Conservation (phyloP, 371 early-diverging fungal genomes). For the Mucor piriformis region DNA sequence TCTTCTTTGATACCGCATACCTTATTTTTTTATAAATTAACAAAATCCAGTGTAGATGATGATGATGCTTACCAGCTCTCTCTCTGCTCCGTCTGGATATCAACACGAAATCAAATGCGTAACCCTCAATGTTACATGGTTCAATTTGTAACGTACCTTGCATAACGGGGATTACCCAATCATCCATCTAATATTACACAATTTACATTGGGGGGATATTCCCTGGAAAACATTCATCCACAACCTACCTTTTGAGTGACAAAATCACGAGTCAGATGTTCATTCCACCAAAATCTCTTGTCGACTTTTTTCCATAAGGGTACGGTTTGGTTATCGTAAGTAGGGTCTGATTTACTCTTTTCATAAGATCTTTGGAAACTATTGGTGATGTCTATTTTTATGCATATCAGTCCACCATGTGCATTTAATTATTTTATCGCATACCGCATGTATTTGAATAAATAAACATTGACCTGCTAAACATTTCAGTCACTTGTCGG, state of each 20-base stretch:
- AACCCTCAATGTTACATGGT: constrained; percentile 62
- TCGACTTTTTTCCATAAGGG: constrained; percentile 42
- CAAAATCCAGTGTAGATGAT: neutral
- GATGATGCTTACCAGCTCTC: constrained; percentile 50
- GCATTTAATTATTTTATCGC: no score
- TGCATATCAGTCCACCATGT: no score
- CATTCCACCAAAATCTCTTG: constrained; percentile 72
- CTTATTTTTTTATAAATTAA: constrained; percentile 10
- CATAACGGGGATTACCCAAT: constrained; percentile 67
- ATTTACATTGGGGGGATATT: neutral
- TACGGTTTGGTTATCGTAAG: constrained; percentile 11
- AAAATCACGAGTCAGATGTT: constrained; percentile 57
- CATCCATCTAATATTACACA: constrained; percentile 47
- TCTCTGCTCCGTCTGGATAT: constrained; percentile 63
- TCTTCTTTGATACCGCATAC: constrained; percentile 67
- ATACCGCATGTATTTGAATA: constrained; percentile 64
- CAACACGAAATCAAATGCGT: constrained; percentile 58
- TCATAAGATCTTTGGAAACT: constrained; percentile 42
- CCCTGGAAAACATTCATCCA: neutral
- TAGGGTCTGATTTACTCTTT: constrained; percentile 22
- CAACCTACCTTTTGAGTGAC: constrained; percentile 36
- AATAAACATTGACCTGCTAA: constrained; percentile 66
- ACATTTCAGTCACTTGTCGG: constrained; percentile 64
- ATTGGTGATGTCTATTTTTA: constrained; percentile 51
- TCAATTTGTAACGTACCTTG: constrained; percentile 73